A percentile compares a stretch with the other conserved stretches of the same genome.
phyloP scores from a whole-genome alignment of 208 protist genomes.

The Trypanosomatidae sp. region DNA sequence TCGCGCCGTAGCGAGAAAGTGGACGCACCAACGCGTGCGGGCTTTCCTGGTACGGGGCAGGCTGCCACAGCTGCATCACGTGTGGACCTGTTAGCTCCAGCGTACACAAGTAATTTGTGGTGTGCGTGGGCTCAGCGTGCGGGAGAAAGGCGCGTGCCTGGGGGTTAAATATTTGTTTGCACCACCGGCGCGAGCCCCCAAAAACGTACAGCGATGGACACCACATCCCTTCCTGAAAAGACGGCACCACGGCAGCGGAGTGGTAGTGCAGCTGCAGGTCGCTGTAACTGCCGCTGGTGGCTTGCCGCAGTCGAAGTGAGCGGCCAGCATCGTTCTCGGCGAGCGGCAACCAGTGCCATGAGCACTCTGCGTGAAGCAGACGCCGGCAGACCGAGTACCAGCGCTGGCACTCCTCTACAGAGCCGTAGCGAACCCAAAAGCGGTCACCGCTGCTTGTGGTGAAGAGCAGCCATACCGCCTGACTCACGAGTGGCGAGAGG shows the following conservation, averaged over 20 bases:
- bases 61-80: slow-evolving; percentile 23
- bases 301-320: slow-evolving; percentile 20
- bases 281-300: slow-evolving; percentile 29
- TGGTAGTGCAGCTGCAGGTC: slow-evolving; percentile 64
- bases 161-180: slow-evolving; percentile 30
- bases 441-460: slow-evolving; percentile 52
- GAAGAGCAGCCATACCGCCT: slow-evolving; percentile 46
- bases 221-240: slow-evolving; percentile 17
- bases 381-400: slow-evolving; percentile 44
- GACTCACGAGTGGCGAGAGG: slow-evolving; percentile 18
- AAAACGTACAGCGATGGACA: slow-evolving; percentile 38
- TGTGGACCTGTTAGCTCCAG: slow-evolving; percentile 53
- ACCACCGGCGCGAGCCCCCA: slow-evolving; percentile 42
- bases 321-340: slow-evolving; percentile 27
- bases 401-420: slow-evolving; percentile 35
- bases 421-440: slow-evolving; percentile 73
- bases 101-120: slow-evolving; percentile 19
- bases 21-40: slow-evolving; percentile 51
- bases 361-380: slow-evolving; percentile 28
- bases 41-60: slow-evolving; percentile 51
- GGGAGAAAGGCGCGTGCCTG: slow-evolving; percentile 42
- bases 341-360: slow-evolving; percentile 67
- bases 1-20: slow-evolving; percentile 47
- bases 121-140: slow-evolving; percentile 15
- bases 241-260: slow-evolving; percentile 25